Conservation (phyloP, 2,329 filamentous ascomycete species). For the Berkeleyomyces basicola region DNA sequence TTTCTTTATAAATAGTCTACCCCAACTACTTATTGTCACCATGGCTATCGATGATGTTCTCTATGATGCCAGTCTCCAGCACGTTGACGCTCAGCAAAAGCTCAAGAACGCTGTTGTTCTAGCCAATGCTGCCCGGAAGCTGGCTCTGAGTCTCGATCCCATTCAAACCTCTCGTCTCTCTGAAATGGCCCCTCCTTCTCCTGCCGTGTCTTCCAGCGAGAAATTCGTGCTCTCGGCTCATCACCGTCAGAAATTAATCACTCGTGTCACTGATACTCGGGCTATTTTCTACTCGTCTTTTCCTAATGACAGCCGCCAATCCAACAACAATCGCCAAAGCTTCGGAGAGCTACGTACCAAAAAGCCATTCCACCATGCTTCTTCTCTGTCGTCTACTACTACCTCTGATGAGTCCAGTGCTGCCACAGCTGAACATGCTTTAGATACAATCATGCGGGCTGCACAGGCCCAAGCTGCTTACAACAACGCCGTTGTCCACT, state of each 20-base stretch:
- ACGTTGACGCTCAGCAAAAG: not conserved
- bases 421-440: not conserved
- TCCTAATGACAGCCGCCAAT: not conserved
- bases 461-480: not conserved
- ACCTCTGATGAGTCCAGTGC: not conserved
- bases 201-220: not conserved
- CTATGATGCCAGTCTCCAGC: not conserved
- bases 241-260: not conserved
- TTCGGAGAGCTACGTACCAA: not conserved
- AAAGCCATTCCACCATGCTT: too few species aligned
- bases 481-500: not conserved
- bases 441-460: not conserved
- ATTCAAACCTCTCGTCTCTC: not conserved
- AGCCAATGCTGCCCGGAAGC: not conserved
- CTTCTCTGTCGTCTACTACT: not conserved
- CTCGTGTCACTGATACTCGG: not conserved
- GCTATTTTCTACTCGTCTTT: not conserved
- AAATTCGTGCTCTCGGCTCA: too few species aligned
- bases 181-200: not conserved
- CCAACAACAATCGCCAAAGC: not conserved
- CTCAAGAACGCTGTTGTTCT: not conserved
- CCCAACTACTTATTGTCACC: not conserved
- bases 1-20: not conserved
- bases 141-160: not conserved
- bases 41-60: conserved; percentile 5